Evolutionary conservation across 1,284 basidiomycete genomes (phyloP).

Genomic region (Boletus mariae): DNA sequence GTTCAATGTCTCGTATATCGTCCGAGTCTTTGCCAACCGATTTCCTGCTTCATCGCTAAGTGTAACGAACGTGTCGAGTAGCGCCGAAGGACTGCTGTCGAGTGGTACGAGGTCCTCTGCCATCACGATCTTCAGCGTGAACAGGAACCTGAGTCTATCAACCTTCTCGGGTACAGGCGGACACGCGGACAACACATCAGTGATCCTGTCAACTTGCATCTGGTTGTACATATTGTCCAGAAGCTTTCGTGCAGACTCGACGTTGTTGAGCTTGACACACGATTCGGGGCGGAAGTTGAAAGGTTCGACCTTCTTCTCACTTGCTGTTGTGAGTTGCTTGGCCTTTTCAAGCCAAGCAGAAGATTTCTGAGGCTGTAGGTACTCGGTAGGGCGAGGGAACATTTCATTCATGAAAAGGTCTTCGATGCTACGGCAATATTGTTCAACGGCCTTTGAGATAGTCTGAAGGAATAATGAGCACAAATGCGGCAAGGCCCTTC

Average conservation of each 20-base stretch:
- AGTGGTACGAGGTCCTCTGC: slow-evolving; percentile 79
- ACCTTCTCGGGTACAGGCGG: slow-evolving; percentile 71
- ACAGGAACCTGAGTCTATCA: slow-evolving; percentile 72
- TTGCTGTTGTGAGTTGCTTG: slow-evolving; percentile 66
- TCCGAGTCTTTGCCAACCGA: slow-evolving; percentile 91
- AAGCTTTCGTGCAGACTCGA: slow-evolving; percentile 86
- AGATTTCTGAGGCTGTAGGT: slow-evolving; percentile 76
- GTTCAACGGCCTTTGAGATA: slow-evolving; percentile 87
- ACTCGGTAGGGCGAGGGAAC: slow-evolving; percentile 80
- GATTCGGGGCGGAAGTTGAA: slow-evolving; percentile 94
- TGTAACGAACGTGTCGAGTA: slow-evolving; percentile 89
- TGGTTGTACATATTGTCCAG: slow-evolving; percentile 93
- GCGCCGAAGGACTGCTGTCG: slow-evolving; percentile 68
- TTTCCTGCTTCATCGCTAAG: slow-evolving; percentile 90
- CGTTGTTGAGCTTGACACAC: slow-evolving; percentile 97
- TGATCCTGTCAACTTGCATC: slow-evolving; percentile 87
- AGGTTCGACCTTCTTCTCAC: slow-evolving; percentile 88
- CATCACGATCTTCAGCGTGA: slow-evolving; percentile 90
- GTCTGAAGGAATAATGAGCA: slow-evolving; percentile 49
- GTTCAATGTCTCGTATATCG: slow-evolving; percentile 87
- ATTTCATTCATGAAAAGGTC: slow-evolving; percentile 91
- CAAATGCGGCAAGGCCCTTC: neutral
- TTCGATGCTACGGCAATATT: slow-evolving; percentile 88
- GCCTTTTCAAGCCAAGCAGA: slow-evolving; percentile 96
- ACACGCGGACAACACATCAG: slow-evolving; percentile 56